These are phyloP conservation scores for Phaeosphaeria sp. DNA, from an alignment of 2,329 filamentous ascomycete genomes.

Conservation along the genomic window DNA sequence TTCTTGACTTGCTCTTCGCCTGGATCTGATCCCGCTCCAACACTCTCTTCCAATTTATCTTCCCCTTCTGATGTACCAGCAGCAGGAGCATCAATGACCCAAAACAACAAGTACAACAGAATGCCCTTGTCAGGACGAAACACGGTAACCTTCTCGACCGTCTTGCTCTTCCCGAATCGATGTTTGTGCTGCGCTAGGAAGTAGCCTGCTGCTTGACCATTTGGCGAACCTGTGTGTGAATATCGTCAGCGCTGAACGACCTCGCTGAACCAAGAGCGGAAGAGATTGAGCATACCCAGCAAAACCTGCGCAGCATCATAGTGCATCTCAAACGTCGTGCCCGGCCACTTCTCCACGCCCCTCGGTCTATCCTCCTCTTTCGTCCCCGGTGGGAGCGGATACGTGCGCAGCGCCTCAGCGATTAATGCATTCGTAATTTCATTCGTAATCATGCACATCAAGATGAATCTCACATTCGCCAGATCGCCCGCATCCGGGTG, in stretches of 20 bases:
- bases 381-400: constrained; percentile 4
- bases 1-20: not conserved
- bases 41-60: too few species aligned
- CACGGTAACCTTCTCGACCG: not conserved
- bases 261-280: too few species aligned
- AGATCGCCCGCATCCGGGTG: not conserved
- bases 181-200: constrained; percentile 5
- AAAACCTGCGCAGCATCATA: constrained; percentile 12
- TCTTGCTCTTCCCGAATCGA: constrained; percentile 1
- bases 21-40: not conserved
- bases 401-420: constrained; percentile 2
- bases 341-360: constrained; percentile 14
- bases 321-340: constrained; percentile 6
- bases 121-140: not conserved
- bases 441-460: constrained; percentile 2
- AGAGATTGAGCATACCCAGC: constrained; percentile 8
- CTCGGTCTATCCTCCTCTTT: not conserved
- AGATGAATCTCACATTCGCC: not conserved
- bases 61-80: not conserved
- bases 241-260: too few species aligned
- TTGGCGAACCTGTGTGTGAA: constrained; percentile 4
- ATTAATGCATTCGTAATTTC: not conserved
- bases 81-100: constrained; percentile 2
- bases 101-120: not conserved
- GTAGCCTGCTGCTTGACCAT: constrained; percentile 1